A percentile compares a stretch with the other conserved stretches of the same genome.
phyloP scores from a whole-genome alignment of 495 filamentous ascomycete genomes.

The Pseudomonodictys pantanalensis region DNA sequence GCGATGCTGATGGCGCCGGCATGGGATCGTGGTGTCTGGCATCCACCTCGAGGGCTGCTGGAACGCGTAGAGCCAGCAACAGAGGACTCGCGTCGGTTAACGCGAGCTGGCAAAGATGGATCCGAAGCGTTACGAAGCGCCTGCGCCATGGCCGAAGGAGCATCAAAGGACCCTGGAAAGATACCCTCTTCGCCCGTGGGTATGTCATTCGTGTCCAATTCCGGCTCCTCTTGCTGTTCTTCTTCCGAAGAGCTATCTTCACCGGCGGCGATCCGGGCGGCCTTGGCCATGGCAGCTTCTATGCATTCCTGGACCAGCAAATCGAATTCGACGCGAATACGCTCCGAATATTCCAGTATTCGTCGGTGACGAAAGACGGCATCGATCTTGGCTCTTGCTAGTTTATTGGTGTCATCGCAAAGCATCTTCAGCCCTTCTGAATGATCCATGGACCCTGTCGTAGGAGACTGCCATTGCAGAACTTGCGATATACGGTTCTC shows the following conservation, averaged over 20 bases:
- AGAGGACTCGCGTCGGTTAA: slow-evolving; percentile 56
- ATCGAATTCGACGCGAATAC: slow-evolving; percentile 89
- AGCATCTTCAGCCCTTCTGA: slow-evolving; percentile 87
- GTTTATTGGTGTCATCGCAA: slow-evolving; percentile 79
- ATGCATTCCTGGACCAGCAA: slow-evolving; percentile 93
- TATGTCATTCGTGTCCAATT: slow-evolving; percentile 39
- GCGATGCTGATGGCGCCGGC: slow-evolving; percentile 63
- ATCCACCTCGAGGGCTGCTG: slow-evolving; percentile 82
- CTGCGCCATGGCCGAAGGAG: slow-evolving; percentile 55
- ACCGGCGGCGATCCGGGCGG: slow-evolving; percentile 79
- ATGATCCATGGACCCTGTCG: slow-evolving; percentile 86
- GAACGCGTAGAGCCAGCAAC: slow-evolving; percentile 69
- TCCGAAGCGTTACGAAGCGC: slow-evolving; percentile 53
- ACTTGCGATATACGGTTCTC: slow-evolving; percentile 91
- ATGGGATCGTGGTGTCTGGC: slow-evolving; percentile 82
- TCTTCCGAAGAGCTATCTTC: slow-evolving; percentile 70
- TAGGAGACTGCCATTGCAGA: slow-evolving; percentile 90
- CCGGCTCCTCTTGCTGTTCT: slow-evolving; percentile 39
- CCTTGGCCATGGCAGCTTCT: slow-evolving; percentile 84
- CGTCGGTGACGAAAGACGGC: slow-evolving; percentile 84
- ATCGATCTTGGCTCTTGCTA: slow-evolving; percentile 84
- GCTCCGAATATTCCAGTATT: slow-evolving; percentile 93
- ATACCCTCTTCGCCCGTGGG: slow-evolving; percentile 45
- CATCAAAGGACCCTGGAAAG: slow-evolving; percentile 56
- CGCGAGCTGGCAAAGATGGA: slow-evolving; percentile 36